Evolutionary conservation across 1,284 basidiomycete species (phyloP).

Genomic region (Caloboletus inedulis): DNA sequence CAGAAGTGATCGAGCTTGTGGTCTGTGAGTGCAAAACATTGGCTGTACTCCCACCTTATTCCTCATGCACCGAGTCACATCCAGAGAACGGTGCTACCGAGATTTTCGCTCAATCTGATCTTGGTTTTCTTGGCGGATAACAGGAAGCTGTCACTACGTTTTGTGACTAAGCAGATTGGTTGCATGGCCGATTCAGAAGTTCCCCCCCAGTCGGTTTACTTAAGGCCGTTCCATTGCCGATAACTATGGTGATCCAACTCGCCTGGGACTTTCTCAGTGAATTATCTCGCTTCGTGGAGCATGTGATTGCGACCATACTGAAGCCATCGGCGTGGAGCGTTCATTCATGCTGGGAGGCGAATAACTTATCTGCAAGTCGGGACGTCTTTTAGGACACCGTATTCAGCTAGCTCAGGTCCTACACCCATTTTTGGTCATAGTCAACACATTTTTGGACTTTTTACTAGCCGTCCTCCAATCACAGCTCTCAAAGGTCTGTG

Average conservation of each 20-base stretch:
- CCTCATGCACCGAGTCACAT: background rate
- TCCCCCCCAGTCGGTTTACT: background rate
- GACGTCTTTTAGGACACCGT: no score
- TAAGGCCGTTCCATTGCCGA: slow-evolving; percentile 27
- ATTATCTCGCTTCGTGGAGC: background rate
- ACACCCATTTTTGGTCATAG: no score
- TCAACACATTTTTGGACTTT: no score
- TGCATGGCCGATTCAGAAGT: background rate
- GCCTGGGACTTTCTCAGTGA: background rate
- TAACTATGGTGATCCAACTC: background rate
- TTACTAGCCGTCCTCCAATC: background rate
- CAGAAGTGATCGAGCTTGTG: background rate
- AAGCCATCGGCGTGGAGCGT: no score
- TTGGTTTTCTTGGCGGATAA: slow-evolving; percentile 11
- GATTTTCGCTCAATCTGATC: slow-evolving; percentile 1
- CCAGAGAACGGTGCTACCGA: background rate
- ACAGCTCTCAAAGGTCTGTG: no score
- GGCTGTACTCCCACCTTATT: background rate
- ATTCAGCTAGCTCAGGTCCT: no score
- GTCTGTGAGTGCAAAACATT: background rate
- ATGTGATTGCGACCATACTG: background rate
- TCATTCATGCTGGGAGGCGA: no score
- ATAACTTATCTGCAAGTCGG: no score
- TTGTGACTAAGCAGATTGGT: background rate
- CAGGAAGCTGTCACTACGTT: background rate